Evolutionary conservation across 129 eudicot genomes (phyloP).

Genomic region (Arctium minus): DNA sequence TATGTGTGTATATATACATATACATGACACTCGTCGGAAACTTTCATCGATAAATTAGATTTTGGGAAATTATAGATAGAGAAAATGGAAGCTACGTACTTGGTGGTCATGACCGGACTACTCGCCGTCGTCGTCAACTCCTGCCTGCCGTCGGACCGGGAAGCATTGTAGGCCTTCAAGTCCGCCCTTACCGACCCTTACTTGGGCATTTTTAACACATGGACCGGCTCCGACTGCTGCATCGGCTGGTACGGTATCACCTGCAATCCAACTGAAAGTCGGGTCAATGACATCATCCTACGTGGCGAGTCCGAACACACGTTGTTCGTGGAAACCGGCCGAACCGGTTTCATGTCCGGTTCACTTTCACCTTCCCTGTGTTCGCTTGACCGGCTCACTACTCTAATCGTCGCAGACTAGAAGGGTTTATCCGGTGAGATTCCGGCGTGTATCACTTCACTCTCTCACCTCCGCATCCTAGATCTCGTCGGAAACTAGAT

Average conservation of each 20-base stretch:
- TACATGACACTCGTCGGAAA: no score
- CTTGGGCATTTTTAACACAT: slow-evolving; percentile 59
- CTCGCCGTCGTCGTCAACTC: slow-evolving; percentile 28
- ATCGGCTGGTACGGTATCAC: slow-evolving; percentile 73
- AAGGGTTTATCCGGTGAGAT: slow-evolving; percentile 73
- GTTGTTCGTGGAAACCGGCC: slow-evolving; percentile 52
- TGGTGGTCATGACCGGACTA: neutral
- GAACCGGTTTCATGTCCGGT: slow-evolving; percentile 89
- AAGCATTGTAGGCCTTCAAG: slow-evolving; percentile 49
- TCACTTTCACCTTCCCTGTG: slow-evolving; percentile 63
- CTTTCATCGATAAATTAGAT: no score
- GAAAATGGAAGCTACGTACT: slow-evolving; percentile 4
- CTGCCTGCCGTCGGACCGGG: slow-evolving; percentile 74
- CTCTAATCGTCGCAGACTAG: slow-evolving; percentile 84
- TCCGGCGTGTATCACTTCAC: slow-evolving; percentile 58
- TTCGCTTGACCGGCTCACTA: slow-evolving; percentile 63
- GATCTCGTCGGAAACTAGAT: slow-evolving; percentile 70
- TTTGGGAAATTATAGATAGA: no score
- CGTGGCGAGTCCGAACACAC: slow-evolving; percentile 90
- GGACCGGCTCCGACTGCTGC: slow-evolving; percentile 78
- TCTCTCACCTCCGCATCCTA: slow-evolving; percentile 50
- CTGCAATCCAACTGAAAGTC: slow-evolving; percentile 69
- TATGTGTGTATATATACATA: no score
- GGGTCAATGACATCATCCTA: slow-evolving; percentile 67
- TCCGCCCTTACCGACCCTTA: slow-evolving; percentile 59